Base-by-base conservation (phyloP, 2,329 filamentous ascomycete genomes). In the Gnomoniopsis sp. region DNA sequence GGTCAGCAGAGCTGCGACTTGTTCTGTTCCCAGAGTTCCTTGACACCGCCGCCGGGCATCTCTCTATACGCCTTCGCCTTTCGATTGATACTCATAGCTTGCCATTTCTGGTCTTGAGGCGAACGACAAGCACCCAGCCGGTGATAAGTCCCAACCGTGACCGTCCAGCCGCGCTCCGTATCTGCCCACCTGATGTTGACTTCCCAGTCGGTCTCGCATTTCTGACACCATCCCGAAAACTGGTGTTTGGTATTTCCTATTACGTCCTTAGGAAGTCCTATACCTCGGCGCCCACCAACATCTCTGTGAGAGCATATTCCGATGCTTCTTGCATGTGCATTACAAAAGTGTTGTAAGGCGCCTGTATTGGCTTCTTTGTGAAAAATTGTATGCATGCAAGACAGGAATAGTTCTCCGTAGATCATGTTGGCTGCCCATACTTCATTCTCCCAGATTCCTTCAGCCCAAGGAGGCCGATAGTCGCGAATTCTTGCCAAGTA, bases 131-230 rank as follows among this genome's bases (percentile, higher is more conserved):
- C 33, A 47, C 55, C 59, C 50, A 61, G 55, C 21, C 55, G 22
- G 55, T 58, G 50, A 55, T 58, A 61, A 38, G 55, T 61, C 36
- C 38, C 58, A 30, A 30, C 46, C 33, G 43, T 58, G 46, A 61
- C 55, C 44, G 34, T 61, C 59, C 59, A 61, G 55, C 59, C 59
- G 21, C 46, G 53, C 53, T 55, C 34, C 21, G 10, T 49, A 47
- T 55, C 59, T 55, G 59, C 50, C 34, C 55, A 58, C 55, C 30
- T 11, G 30, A 52, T 52, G 7, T 26, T 44, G 46, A 47, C 49
- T 58, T 61, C 59, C 55, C 59, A 61, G 38, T 61, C 59, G 23
- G 59, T 61, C 55, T 58, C 59, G 36, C 59, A 61, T 26, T 51
- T 38, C 50, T 19, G 51, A 58, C 55, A 61, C 59, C 47, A 61